Evolutionary conservation across 2,329 filamentous ascomycete genomes (phyloP).

Genomic region (Neofusicoccum ribis): DNA sequence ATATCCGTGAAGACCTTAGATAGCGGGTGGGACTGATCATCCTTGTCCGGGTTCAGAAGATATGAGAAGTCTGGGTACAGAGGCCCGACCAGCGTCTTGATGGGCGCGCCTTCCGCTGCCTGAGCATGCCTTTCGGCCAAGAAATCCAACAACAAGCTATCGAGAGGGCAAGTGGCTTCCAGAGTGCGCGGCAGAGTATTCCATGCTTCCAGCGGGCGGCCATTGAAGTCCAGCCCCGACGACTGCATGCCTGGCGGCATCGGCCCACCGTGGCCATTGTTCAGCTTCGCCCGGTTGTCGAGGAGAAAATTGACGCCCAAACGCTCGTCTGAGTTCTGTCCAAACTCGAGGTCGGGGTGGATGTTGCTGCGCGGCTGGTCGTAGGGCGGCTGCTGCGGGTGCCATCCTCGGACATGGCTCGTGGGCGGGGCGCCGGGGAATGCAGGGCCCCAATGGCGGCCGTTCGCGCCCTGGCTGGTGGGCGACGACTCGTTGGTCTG

Average conservation of each 20-base stretch:
- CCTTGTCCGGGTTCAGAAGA: conserved; percentile 69
- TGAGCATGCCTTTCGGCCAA: conserved; percentile 67
- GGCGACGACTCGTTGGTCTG: conserved; percentile 28
- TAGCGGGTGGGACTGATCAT: conserved; percentile 68
- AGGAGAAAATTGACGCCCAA: conserved; percentile 74
- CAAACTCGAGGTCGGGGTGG: conserved; percentile 19
- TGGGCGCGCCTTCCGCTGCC: conserved; percentile 63
- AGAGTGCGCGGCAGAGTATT: conserved; percentile 54
- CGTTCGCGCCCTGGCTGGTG: conserved; percentile 25
- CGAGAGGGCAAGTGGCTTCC: conserved; percentile 72
- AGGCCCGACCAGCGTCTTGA: conserved; percentile 70
- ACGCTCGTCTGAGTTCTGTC: conserved; percentile 52
- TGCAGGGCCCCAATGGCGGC: conserved; percentile 30
- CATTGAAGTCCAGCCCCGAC: conserved; percentile 31
- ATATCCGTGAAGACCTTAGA: conserved; percentile 87
- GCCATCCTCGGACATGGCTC: conserved; percentile 36
- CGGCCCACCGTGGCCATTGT: not conserved
- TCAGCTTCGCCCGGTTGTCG: conserved; percentile 47
- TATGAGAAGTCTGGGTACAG: conserved; percentile 78
- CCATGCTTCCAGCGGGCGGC: conserved; percentile 29
- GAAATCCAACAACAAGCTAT: conserved; percentile 78
- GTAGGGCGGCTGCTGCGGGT: conserved; percentile 42
- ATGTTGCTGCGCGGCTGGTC: conserved; percentile 35
- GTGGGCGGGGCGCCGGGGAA: conserved; percentile 33
- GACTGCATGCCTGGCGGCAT: conserved; percentile 30